A percentile compares a stretch with the other conserved stretches of the same genome.
Evolutionary conservation across 179 eudicot genomes (phyloP).

Genomic region (Camellia oleifera): DNA sequence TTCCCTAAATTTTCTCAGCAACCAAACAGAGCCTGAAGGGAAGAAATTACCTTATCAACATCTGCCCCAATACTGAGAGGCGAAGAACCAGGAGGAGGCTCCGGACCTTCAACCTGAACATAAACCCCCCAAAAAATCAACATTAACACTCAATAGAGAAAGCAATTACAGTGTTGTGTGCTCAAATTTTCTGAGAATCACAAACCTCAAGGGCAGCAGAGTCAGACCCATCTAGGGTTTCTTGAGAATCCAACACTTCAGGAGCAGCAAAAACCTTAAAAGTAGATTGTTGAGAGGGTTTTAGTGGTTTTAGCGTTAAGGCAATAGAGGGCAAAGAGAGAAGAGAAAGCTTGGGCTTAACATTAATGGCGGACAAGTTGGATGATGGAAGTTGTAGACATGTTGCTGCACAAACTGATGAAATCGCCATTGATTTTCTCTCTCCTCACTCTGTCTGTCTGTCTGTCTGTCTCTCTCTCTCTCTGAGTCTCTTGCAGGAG

Average conservation of each 20-base stretch:
- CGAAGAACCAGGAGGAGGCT: constrained; percentile 34
- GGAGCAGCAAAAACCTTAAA: constrained; percentile 57
- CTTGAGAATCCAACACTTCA: constrained; percentile 49
- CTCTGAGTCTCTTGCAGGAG: too few relatives aligned
- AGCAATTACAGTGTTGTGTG: too few relatives aligned
- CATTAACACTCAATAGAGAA: neutral
- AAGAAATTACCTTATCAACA: constrained; percentile 49
- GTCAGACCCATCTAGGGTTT: constrained; percentile 12
- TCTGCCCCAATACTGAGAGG: constrained; percentile 56
- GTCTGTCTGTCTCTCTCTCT: neutral
- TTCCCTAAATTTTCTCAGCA: neutral
- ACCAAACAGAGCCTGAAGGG: neutral
- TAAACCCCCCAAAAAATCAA: constrained; percentile 3
- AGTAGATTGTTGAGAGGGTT: constrained; percentile 23
- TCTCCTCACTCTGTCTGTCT: neutral
- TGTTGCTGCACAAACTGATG: constrained; percentile 46
- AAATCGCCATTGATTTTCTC: constrained; percentile 50
- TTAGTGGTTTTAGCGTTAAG: constrained; percentile 29
- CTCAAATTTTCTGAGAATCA: neutral
- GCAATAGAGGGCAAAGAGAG: constrained; percentile 33
- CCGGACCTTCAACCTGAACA: constrained; percentile 42
- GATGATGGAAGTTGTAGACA: constrained; percentile 35
- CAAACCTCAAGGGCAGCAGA: constrained; percentile 35
- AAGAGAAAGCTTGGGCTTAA: constrained; percentile 33
- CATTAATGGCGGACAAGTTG: constrained; percentile 37